phyloP scores from a whole-genome alignment of 2,329 filamentous ascomycete genomes.

The Mollisiaceae sp. region DNA sequence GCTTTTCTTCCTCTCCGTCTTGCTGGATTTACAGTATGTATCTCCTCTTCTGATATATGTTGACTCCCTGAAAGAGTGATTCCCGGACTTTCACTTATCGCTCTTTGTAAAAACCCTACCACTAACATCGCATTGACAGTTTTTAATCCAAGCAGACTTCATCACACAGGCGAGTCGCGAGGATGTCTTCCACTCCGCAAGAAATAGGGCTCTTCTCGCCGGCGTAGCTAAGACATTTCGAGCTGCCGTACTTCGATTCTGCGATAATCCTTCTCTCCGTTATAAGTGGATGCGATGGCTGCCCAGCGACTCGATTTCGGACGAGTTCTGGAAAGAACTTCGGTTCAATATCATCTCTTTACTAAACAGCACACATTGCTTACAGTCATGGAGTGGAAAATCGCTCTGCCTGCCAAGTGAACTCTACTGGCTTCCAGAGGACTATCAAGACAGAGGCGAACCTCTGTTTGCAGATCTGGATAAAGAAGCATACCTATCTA shows the following conservation, averaged over 20 bases:
- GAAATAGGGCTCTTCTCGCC: constrained; percentile 24
- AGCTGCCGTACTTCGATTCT: constrained; percentile 25
- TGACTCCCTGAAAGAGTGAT: no score
- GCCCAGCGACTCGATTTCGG: constrained; percentile 7
- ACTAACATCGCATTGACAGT: constrained; percentile 13
- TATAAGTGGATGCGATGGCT: constrained; percentile 30
- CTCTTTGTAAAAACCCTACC: neutral
- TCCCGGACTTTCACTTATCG: no score
- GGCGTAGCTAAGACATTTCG: constrained; percentile 21
- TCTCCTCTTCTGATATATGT: neutral
- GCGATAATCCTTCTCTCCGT: constrained; percentile 8
- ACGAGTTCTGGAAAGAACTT: constrained; percentile 17
- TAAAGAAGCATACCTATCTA: constrained; percentile 22
- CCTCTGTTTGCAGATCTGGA: constrained; percentile 23
- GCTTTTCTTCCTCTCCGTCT: constrained; percentile 35
- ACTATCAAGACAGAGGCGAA: constrained; percentile 10
- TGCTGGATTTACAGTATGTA: constrained; percentile 30
- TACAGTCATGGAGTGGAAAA: constrained; percentile 11
- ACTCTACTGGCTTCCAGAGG: neutral
- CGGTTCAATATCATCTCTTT: constrained; percentile 10
- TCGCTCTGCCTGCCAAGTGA: constrained; percentile 9
- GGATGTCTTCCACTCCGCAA: constrained; percentile 24
- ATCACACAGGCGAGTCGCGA: constrained; percentile 30
- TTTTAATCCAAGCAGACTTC: constrained; percentile 33
- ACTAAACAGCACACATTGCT: constrained; percentile 7